These are phyloP conservation scores for Calonectria pseudoreteaudii DNA, from an alignment of 2,329 filamentous ascomycete genomes.

Conservation along the genomic window DNA sequence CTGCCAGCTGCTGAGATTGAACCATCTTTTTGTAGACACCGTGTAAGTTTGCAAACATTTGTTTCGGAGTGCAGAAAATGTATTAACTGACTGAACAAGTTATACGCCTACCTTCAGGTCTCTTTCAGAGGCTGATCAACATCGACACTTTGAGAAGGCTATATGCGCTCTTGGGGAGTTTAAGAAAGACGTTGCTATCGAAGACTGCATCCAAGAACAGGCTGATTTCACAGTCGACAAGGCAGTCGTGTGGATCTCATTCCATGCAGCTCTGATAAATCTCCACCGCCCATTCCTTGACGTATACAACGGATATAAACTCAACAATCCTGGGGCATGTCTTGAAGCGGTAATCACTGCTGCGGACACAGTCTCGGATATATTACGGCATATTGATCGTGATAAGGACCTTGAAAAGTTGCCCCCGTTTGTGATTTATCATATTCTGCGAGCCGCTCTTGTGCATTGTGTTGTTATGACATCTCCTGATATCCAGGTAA, in stretches of 20 bases:
- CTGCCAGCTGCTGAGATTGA: background rate
- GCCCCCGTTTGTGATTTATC: background rate
- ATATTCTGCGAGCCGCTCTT: background rate
- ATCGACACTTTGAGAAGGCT: background rate
- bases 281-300: background rate
- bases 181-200: background rate
- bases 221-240: background rate
- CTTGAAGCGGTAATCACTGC: background rate
- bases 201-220: background rate
- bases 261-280: background rate
- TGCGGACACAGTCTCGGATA: background rate
- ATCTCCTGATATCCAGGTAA: background rate
- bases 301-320: background rate
- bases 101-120: background rate
- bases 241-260: background rate
- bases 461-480: background rate
- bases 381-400: background rate
- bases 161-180: background rate
- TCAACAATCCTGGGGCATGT: background rate
- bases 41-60: background rate
- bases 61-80: rapidly evolving
- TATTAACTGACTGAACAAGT: background rate
- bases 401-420: background rate
- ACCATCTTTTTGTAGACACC: background rate
- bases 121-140: background rate